Base-by-base conservation (phyloP, 495 filamentous ascomycete species). In the Ascodesmis nigricans region DNA sequence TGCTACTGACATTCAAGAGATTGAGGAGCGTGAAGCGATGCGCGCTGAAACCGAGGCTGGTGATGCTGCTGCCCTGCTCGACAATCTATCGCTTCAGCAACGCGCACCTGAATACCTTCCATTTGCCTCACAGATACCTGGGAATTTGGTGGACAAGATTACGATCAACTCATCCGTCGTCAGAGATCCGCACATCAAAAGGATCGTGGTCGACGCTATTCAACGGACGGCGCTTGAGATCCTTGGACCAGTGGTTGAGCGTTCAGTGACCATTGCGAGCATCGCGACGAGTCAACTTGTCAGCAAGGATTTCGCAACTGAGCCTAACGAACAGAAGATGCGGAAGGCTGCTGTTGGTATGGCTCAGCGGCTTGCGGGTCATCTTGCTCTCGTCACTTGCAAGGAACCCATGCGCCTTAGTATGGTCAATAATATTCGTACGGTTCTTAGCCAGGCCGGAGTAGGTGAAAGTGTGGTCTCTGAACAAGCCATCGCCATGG, bases 401-500 rank as follows among this genome's bases (percentile, higher is more conserved):
- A 95, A 93, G 55, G 90, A 99, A 49, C 87, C 87, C 18, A 61
- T 99, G 13, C 71, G 83, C 38, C 80, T 83, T 54, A 93, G 84
- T 58, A 93, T 95, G 60, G 76, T 69, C 21, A 95, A 93, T 55
- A 90, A 93, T 49, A 76, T 99, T 43, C 75, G 90, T n/a, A 55
- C 60, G 15, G 63, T 83, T 48, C 50, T 71, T 3, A 59, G 60
- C 7, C 72, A 77, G 45, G 71, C 71, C 17, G 75, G 77, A 40
- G 59, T 81, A 15, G 77, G 82, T 1, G 90, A 99, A 50, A 82
- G 82, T 13, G 57, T 70, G 31, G 41, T 52, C 31, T 38, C 44
- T 1, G 49, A 52, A 24, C 48, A 52, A 28, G 69, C 69, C 16
- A 83, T 95, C 36, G 64, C 92, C 39, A 91, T 95, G 76, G 93